phyloP scores from a whole-genome alignment of 164 flowering plant genomes.

The Nelumbo lutea region DNA sequence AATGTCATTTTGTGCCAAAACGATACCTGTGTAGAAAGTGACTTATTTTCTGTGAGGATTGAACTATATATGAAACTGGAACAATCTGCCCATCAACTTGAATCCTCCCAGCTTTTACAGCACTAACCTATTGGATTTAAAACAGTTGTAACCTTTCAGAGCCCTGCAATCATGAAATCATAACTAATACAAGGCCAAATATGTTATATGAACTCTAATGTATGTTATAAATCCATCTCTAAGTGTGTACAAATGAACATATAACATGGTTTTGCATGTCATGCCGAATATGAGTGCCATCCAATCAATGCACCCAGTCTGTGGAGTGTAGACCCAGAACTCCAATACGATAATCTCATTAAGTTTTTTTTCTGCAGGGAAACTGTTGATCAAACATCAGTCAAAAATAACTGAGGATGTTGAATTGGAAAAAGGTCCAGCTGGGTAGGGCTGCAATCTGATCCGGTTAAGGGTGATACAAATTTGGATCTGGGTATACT shows the following conservation, averaged over 20 bases:
- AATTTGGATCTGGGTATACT: too few relatives aligned
- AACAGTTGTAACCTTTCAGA: background rate
- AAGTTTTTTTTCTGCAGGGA: too few relatives aligned
- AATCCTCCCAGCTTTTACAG: conserved; percentile 81
- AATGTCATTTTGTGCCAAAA: background rate
- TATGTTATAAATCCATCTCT: too few relatives aligned
- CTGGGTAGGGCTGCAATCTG: too few relatives aligned
- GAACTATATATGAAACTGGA: conserved; percentile 61
- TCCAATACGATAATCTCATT: too few relatives aligned
- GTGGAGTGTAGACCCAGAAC: background rate
- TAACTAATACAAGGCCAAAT: background rate
- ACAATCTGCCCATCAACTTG: conserved; percentile 84
- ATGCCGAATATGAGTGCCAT: too few relatives aligned
- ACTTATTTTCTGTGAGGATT: conserved; percentile 74
- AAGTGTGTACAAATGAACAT: background rate
- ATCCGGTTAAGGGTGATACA: too few relatives aligned
- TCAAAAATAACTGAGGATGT: too few relatives aligned
- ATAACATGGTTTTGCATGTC: background rate
- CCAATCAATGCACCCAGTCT: background rate
- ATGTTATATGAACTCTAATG: background rate
- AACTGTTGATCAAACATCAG: too few relatives aligned
- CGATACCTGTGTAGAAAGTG: conserved; percentile 88
- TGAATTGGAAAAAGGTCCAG: too few relatives aligned
- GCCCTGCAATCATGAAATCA: background rate
- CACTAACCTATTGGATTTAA: conserved; percentile 46